These are phyloP conservation scores for Acacia crassicarpa DNA, from an alignment of 306 rosid species.

Conservation along the genomic window DNA sequence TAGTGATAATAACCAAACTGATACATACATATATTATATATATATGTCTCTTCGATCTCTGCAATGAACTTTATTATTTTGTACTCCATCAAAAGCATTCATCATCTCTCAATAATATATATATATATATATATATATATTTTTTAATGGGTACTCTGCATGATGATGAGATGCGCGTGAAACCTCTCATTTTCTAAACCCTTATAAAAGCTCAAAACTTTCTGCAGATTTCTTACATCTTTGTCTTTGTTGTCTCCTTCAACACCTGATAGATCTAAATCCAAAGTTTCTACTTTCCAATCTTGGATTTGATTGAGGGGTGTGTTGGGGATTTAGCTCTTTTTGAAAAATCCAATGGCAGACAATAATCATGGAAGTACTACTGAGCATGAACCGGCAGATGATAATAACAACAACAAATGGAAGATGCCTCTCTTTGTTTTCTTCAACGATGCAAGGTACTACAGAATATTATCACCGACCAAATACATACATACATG, in stretches of 20 bases:
- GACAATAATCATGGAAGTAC: conserved; percentile 28
- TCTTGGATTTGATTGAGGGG: background rate
- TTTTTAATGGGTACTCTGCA: no score
- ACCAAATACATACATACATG: background rate
- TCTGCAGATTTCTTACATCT: conserved; percentile 12
- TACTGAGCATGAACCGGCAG: background rate
- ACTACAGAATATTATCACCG: conserved; percentile 28
- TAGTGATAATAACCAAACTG: background rate
- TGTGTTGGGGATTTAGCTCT: background rate
- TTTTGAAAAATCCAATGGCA: conserved; percentile 39
- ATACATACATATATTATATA: background rate
- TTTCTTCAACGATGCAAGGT: conserved; percentile 94
- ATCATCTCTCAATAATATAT: background rate
- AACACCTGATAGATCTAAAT: background rate
- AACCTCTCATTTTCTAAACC: background rate
- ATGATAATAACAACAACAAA: conserved; percentile 30
- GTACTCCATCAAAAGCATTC: background rate
- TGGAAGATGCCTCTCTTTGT: conserved; percentile 70
- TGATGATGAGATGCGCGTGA: background rate
- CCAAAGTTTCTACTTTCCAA: background rate
- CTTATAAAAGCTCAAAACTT: background rate
- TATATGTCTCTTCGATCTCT: background rate
- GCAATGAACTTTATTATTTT: background rate
- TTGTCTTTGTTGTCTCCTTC: background rate
- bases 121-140: no score